Percentiles rank a stretch among this genome's conserved stretches.
These are phyloP conservation scores for Asterionellopsis glacialis DNA, from an alignment of 108 stramenopile species.

Conservation along the genomic window DNA sequence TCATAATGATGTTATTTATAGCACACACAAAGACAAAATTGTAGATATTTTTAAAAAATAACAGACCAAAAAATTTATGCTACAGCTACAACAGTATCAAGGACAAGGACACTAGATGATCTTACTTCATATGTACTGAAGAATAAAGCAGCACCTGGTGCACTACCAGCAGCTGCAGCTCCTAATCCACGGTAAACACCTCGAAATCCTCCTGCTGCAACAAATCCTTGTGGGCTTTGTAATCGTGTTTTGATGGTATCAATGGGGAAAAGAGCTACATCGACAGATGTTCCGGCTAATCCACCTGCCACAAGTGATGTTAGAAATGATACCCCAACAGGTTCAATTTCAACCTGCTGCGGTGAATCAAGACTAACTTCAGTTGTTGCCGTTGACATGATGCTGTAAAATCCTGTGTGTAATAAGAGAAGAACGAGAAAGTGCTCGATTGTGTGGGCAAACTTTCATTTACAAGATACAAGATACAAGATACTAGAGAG, in stretches of 20 bases:
- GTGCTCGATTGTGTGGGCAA: too few species aligned
- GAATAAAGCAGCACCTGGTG: conserved; percentile 92
- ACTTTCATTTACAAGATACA: too few species aligned
- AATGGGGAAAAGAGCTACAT: conserved; percentile 90
- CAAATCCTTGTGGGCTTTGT: conserved; percentile 87
- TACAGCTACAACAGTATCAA: too few species aligned
- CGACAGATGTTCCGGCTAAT: conserved; percentile 83
- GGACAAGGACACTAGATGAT: neutral
- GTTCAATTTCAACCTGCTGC: too few species aligned
- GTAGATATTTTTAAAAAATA: neutral
- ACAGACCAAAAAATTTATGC: neutral
- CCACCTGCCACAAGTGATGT: conserved; percentile 81
- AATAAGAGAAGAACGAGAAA: too few species aligned
- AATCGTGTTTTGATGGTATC: conserved; percentile 93
- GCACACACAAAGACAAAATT: too few species aligned
- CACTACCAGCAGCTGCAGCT: conserved; percentile 82
- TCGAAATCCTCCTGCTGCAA: conserved; percentile 80
- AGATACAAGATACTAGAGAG: too few species aligned
- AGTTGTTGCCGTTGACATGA: too few species aligned
- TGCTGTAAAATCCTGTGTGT: too few species aligned
- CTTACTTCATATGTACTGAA: conserved; percentile 91
- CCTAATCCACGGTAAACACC: conserved; percentile 86
- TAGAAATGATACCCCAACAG: conserved; percentile 34
- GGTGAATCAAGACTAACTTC: too few species aligned
- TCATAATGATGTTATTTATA: too few species aligned